Conservation (phyloP, 768 basidiomycete genomes). For the Podaxis sp. region DNA sequence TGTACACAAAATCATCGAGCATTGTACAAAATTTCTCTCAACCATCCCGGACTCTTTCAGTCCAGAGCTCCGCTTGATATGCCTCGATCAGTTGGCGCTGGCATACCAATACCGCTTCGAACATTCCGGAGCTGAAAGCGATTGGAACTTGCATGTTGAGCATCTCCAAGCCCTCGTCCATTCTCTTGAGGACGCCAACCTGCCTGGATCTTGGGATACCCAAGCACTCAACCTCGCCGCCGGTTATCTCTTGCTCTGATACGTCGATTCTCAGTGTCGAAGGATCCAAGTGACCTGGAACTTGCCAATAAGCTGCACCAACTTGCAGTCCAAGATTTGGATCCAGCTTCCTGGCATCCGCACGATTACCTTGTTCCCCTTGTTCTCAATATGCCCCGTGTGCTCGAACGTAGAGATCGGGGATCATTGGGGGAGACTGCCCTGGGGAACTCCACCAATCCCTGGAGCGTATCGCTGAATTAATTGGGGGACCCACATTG, state of each 20-base stretch:
- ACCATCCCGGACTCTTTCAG: background rate
- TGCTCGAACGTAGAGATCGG: background rate
- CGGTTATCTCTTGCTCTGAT: background rate
- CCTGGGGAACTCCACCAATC: background rate
- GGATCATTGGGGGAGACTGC: background rate
- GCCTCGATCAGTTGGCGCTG: background rate
- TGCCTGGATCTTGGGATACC: background rate
- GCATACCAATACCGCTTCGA: background rate
- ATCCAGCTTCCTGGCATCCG: background rate
- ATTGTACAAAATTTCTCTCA: too few relatives aligned
- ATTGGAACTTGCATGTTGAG: background rate
- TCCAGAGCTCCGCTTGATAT: background rate
- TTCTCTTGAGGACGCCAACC: background rate
- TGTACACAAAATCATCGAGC: background rate
- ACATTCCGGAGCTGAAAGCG: background rate
- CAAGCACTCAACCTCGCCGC: background rate
- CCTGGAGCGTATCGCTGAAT: background rate
- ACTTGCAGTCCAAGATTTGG: background rate
- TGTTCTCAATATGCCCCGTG: background rate
- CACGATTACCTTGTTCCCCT: background rate
- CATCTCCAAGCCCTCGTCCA: background rate
- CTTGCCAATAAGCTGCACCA: background rate
- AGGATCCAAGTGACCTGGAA: background rate
- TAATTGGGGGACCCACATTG: background rate
- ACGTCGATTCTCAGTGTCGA: background rate